These are phyloP conservation scores for Podospora pseudocomata DNA, from an alignment of 495 filamentous ascomycete species.

Conservation along the genomic window DNA sequence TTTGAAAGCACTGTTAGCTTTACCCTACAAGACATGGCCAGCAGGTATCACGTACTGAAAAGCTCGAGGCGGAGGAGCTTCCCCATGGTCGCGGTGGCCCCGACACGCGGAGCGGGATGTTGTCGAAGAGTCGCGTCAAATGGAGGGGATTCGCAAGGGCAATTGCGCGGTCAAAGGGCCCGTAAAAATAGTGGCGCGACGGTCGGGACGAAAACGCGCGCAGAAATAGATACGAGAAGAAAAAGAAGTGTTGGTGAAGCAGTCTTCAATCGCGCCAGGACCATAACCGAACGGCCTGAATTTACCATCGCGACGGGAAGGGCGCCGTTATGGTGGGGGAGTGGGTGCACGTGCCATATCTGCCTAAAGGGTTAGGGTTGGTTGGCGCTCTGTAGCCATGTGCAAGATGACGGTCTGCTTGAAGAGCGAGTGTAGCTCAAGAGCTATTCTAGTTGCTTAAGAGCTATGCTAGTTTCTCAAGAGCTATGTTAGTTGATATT, in stretches of 20 bases:
- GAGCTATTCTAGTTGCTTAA: neutral
- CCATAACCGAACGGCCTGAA: constrained; percentile 7
- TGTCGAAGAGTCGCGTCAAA: constrained; percentile 15
- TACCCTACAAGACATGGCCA: neutral
- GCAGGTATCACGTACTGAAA: constrained; percentile 62
- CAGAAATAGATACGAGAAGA: constrained; percentile 10
- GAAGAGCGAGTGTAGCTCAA: too few relatives aligned
- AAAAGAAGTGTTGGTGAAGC: neutral
- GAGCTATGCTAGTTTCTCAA: too few relatives aligned
- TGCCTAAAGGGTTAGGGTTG: constrained; percentile 12
- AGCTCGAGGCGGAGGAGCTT: constrained; percentile 94
- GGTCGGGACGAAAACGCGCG: constrained; percentile 21
- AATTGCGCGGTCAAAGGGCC: constrained; percentile 17
- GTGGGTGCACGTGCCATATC: constrained; percentile 14
- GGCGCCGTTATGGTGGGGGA: constrained; percentile 13
- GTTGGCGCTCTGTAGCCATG: too few relatives aligned
- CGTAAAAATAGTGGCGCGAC: constrained; percentile 9
- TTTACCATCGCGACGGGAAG: constrained; percentile 15
- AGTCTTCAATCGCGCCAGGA: constrained; percentile 14
- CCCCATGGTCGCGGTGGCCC: constrained; percentile 47
- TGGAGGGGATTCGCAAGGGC: neutral
- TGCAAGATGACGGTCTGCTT: too few relatives aligned
- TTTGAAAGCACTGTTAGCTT: constrained; percentile 34
- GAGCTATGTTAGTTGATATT: too few relatives aligned
- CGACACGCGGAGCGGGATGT: constrained; percentile 18